Conservation (phyloP, 2,329 filamentous ascomycete genomes). For the Exophiala sp. region DNA sequence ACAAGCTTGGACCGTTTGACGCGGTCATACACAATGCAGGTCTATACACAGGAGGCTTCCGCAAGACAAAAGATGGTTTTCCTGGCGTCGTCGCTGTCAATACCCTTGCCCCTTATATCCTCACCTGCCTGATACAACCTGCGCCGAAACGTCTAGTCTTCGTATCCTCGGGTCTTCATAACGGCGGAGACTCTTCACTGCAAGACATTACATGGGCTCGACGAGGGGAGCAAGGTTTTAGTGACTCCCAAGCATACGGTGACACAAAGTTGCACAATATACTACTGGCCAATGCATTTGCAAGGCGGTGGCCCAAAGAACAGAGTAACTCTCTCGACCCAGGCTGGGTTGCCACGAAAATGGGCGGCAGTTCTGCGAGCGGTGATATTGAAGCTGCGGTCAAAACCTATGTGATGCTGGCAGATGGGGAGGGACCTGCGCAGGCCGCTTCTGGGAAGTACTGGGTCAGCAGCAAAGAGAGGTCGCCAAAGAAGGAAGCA, state of each 20-base stretch:
- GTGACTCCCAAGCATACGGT: conserved; percentile 46
- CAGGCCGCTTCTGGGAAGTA: conserved; percentile 38
- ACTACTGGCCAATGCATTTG: conserved; percentile 55
- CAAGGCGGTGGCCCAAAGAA: conserved; percentile 45
- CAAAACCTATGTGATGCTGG: conserved; percentile 49
- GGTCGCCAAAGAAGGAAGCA: conserved; percentile 31
- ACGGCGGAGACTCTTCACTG: conserved; percentile 39
- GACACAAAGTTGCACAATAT: conserved; percentile 57
- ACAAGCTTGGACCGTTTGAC: conserved; percentile 51
- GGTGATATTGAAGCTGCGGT: conserved; percentile 48
- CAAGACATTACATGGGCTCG: conserved; percentile 36
- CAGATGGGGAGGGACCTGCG: conserved; percentile 38
- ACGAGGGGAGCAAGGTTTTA: conserved; percentile 27
- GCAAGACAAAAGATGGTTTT: conserved; percentile 46
- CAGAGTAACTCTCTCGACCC: conserved; percentile 50
- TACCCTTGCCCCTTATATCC: conserved; percentile 55
- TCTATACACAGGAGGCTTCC: conserved; percentile 38
- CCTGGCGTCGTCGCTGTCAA: conserved; percentile 55
- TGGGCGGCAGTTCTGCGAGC: conserved; percentile 49
- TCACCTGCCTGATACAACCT: conserved; percentile 49
- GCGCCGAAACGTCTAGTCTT: conserved; percentile 52
- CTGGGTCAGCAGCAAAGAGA: conserved; percentile 36
- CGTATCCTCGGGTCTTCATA: conserved; percentile 52
- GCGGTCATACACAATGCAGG: conserved; percentile 59
- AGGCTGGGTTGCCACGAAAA: conserved; percentile 53